Evolutionary conservation across 805 yeast genomes (phyloP), one percentile per base, ranked within the genome.

Genomic region (Jamesozyma spencerorum): DNA sequence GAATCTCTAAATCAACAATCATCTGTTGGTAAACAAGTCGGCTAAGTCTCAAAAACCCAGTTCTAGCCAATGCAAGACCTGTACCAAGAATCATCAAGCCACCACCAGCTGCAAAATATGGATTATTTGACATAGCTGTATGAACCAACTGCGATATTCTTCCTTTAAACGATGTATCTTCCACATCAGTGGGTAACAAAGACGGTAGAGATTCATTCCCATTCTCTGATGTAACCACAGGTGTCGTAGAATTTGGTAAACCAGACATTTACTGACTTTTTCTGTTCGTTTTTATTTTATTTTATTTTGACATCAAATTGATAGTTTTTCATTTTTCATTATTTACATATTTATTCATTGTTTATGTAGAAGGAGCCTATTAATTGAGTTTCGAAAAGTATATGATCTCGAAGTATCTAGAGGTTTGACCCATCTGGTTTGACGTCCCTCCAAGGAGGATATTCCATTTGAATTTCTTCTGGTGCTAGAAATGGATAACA

Each of bases 41-140:
- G 1, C 90, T 76, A 1, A 77, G 66, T 38, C 80, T 72, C 34
- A 75, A 68, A 1, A 81, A 61, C 1, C 85, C 86, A 43, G 75
- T 79, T 37, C 95, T 69, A 0, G 85, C 78, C 6, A 86, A 51
- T 0, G 96, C 94, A 27, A 92, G 62, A 1, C 80, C 81, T 0
- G 95, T 87, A n/a, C 98, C 98, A 2, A 92, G 66, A 3, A 88
- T 68, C 98, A 92, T 92, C 31, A 92, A 68, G 0, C 98, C 98
- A 52, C 97, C 96, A 54, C 98, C 98, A 0, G 97, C 98, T 1
- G 97, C 92, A 66, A 92, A 90, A 60, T 86, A 87, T n/a, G 97
- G 97, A 58, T 90, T 90, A 29, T 75, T 72, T 18, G 70, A 70
- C 43, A 83, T 67, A 2, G 77, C 73, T 41, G 75, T 77, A 32